Evolutionary conservation across 2,329 filamentous ascomycete species (phyloP), one percentile per base, ranked within the genome.

Genomic region (Pseudogymnoascus sp.): DNA sequence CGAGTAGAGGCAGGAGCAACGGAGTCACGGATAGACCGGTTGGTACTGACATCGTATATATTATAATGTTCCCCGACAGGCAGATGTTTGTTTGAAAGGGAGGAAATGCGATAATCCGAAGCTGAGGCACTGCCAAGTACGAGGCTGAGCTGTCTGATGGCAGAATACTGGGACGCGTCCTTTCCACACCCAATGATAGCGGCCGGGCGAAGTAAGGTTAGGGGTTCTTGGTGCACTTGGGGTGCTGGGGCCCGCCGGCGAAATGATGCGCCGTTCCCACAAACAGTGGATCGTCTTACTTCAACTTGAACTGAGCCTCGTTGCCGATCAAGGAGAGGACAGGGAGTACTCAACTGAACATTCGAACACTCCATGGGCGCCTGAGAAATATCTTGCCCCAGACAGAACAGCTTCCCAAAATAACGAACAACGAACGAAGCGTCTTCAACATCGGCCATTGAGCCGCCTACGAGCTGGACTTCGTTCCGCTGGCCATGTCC

Each of bases 401-500:
- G 8, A 4, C 6, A 53, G 26, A 31, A 56, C 26, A 56, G n/a
- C 14, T 19, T 56, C 46, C 11, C n/a, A 31, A 50, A 11, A 14
- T 26, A 56, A 19, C 46, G 5, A 31, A 14, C 46, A 56, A 19
- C 46, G 5, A 31, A 31, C 46, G 46, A 53, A 31, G 26, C 46
- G n/a, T 16, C 6, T 56, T 10, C n/a, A 31, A 31, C n/a, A 19
- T 31, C 22, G 26, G 46, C 46, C 26, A 56, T 19, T 56, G n/a
- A 6, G 46, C 5, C 46, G 26, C n/a, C 46, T 31, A 31, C 26
- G 16, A 56, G 46, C 46, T 56, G 26, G 46, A n/a, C 46, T 56
- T 60, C 19, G 22, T 40, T 22, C 12, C 37, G 8, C 12, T 43
- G 28, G 60, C 35, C 46, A 65, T 65, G 62, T 50, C 62, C 14